phyloP scores from a whole-genome alignment of 78 protist genomes.

The Speleostelium caveatum region DNA sequence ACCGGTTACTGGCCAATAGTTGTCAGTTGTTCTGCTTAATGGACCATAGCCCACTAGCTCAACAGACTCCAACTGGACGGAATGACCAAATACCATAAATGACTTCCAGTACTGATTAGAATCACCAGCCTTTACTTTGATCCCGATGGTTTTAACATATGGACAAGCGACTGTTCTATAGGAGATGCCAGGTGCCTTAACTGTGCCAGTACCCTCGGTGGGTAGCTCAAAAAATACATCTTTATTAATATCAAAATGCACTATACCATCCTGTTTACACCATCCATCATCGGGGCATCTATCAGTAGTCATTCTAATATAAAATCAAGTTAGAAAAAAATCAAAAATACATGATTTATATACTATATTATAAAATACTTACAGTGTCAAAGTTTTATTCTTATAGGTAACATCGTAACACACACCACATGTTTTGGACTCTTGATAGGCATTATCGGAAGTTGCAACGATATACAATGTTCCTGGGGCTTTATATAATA shows the following conservation, averaged over 20 bases:
- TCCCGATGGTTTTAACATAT: neutral
- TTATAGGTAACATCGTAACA: slow-evolving; percentile 28
- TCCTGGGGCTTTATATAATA: too few species aligned
- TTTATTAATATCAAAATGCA: slow-evolving; percentile 39
- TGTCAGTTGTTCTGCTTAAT: neutral
- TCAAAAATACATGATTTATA: too few species aligned
- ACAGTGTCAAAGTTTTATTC: too few species aligned
- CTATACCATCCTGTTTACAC: neutral
- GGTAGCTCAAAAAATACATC: slow-evolving; percentile 10
- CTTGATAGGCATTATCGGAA: neutral
- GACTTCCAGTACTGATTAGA: slow-evolving; percentile 17
- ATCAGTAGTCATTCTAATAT: slow-evolving; percentile 16
- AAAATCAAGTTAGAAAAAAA: too few species aligned
- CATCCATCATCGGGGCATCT: slow-evolving; percentile 10
- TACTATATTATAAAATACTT: too few species aligned
- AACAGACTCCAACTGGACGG: neutral
- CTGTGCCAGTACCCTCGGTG: neutral
- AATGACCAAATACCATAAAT: slow-evolving; percentile 3
- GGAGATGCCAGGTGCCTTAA: neutral
- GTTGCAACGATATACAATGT: too few species aligned
- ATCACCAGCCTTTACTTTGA: slow-evolving; percentile 43
- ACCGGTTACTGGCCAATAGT: slow-evolving; percentile 16
- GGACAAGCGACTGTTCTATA: slow-evolving; percentile 27
- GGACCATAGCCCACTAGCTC: neutral
- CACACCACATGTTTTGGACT: slow-evolving; percentile 12